Evolutionary conservation across 2,329 filamentous ascomycete genomes (phyloP), one percentile per base, ranked within the genome.

Genomic region (Fusarium floridanum): DNA sequence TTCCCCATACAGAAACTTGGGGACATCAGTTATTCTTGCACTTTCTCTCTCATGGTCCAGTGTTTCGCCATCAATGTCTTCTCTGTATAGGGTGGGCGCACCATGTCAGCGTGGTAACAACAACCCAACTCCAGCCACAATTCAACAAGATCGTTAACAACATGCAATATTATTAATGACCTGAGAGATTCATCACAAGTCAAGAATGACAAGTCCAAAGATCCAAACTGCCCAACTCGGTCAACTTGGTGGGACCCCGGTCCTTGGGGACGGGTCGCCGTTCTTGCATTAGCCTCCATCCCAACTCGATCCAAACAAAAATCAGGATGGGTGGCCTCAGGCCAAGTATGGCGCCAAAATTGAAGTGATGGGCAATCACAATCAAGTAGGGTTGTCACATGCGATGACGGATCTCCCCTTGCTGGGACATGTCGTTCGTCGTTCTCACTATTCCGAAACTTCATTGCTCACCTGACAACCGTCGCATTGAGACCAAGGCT

Each of bases 251-350:
- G 20, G n/a, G 34, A 39, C 56, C 56, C 56, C 9, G 56, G 55
- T 37, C 55, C 34, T 8, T 59, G 55, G 20, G 55, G 34, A 39
- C 12, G n/a, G 20, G 20, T 36, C 20, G 6, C 34, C 9, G 57
- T 61, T 61, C 57, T 27, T 61, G 57, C 57, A 45, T 61, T 61
- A 61, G 57, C 57, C 57, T 43, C 16, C 12, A 10, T 29, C 36
- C n/a, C 20, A 29, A 27, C 36, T 60, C 2, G 24, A 41, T 17
- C 6, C 24, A 17, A 61, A 45, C 57, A 17, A 45, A 61, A 27
- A 43, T 22, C 14, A n/a, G 16, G 56, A 59, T 39, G 56, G 22
- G 22, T 5, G n/a, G 14, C 20, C 22, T 59, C 34, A 17, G 32
- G 14, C 27, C 17, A 53, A n/a, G 17, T 6, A 53, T 32, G 2